Evolutionary conservation across 495 filamentous ascomycete species (phyloP), one percentile per base, ranked within the genome.

Genomic region (Glonium stellatum): DNA sequence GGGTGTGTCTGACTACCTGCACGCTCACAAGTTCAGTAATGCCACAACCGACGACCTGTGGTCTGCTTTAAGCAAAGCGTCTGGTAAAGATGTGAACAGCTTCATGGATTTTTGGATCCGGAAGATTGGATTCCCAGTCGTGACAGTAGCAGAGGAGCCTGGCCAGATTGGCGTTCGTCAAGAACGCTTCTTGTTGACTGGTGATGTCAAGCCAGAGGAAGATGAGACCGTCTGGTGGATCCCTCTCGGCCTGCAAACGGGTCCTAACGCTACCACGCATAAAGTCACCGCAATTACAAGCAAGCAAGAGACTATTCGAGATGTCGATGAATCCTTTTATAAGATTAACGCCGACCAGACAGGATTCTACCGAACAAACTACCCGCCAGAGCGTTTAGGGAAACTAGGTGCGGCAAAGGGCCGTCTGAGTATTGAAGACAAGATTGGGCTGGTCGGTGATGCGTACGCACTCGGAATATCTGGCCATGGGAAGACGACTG

Each of bases 151-250:
- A 18, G 93, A 97, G 72, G 86, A 90, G 66, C 80, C 86, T 36
- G 83, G 85, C 23, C 85, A 92, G 67, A 87, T 98, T 60, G 79
- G 82, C 36, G 73, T 97, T 52, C 86, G 85, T 57, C 93, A 98
- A 73, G 84, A 78, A 46, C 86, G 93, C 58, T 98, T 96, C 79
- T 78, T 98, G 15, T 87, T 84, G 42, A 91, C 89, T 31, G 93
- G 93, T 13, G 93, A 97, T 71, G 85, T 87, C 47, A 86, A 83
- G 68, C 78, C 85, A 1, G 84, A 87, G 58, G 93, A 98, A 55
- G 90, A 98, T 71, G 72, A 87, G 69, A 95, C 90, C 1, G 84
- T 80, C n/a, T 98, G 93, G 93, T 97, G 93, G 92, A 82, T 97
- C 65, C 93, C 93, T 18, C 79, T 97, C 13, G 86, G 86, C 22